These are phyloP conservation scores for Phaeotremella fagi DNA, from an alignment of 768 basidiomycete species.

Conservation along the genomic window DNA sequence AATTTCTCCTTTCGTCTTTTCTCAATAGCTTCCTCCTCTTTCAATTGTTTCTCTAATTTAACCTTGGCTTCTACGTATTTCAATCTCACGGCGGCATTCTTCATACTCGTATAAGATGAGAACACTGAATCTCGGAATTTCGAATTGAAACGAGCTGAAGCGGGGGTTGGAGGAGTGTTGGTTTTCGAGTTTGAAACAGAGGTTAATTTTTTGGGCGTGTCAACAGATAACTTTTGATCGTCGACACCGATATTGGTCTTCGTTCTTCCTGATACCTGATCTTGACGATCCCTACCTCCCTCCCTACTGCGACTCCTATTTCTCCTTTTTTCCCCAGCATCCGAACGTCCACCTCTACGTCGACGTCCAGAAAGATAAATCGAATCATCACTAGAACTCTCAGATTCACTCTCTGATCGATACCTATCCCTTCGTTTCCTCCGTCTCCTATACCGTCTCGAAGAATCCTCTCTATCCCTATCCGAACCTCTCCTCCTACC, in stretches of 20 bases:
- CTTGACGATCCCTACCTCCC: neutral
- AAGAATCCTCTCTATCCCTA: neutral
- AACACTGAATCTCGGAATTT: conserved; percentile 35
- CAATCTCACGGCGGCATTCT: conserved; percentile 32
- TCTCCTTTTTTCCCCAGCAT: neutral
- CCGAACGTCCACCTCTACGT: neutral
- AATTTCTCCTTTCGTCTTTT: conserved; percentile 1
- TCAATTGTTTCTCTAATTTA: conserved; percentile 27
- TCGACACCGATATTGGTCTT: neutral
- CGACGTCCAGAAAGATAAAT: neutral
- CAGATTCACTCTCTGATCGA: neutral
- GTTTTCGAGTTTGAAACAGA: neutral
- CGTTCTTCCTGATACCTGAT: neutral
- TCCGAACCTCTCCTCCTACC: neutral
- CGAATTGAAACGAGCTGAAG: too few species aligned
- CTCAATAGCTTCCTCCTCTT: conserved; percentile 24
- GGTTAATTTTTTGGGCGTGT: neutral
- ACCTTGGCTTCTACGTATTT: conserved; percentile 34
- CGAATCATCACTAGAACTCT: neutral
- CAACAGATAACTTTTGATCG: too few species aligned
- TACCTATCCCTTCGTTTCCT: conserved; percentile 3
- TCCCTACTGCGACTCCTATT: neutral
- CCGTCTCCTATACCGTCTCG: neutral
- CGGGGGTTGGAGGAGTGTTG: neutral
- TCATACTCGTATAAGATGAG: conserved; percentile 36